Conservation (phyloP, 2,329 filamentous ascomycete species). For the Thelonectria rubi region DNA sequence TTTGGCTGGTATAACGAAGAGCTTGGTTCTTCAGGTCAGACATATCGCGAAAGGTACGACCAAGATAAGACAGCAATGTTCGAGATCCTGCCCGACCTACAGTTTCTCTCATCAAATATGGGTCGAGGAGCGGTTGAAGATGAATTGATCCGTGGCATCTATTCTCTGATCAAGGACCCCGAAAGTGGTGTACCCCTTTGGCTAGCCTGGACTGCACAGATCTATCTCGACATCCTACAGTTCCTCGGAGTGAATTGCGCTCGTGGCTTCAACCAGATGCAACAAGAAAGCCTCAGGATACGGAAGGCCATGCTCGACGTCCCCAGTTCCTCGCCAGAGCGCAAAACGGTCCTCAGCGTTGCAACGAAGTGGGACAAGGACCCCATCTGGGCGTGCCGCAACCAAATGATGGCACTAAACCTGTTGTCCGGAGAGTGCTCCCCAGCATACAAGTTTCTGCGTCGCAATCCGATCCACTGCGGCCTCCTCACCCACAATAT, state of each 20-base stretch:
- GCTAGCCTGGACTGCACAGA: conserved; percentile 29
- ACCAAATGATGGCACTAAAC: neutral
- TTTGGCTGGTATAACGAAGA: conserved; percentile 34
- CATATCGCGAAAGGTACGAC: conserved; percentile 17
- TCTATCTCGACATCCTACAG: conserved; percentile 35
- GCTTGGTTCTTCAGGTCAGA: neutral
- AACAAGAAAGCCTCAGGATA: conserved; percentile 27
- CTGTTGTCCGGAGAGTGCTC: neutral
- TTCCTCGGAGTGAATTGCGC: conserved; percentile 5
- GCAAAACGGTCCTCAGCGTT: conserved; percentile 13
- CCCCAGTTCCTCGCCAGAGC: neutral
- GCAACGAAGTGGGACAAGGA: conserved; percentile 28
- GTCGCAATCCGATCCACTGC: conserved; percentile 35
- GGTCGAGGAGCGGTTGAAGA: conserved; percentile 27
- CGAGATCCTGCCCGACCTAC: conserved; percentile 25
- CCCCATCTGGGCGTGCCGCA: conserved; percentile 17
- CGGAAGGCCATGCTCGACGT: conserved; percentile 29
- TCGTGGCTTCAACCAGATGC: conserved; percentile 10
- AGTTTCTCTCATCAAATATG: conserved; percentile 21
- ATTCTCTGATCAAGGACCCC: neutral
- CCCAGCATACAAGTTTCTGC: conserved; percentile 29
- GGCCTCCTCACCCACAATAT: conserved; percentile 34
- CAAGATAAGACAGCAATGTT: conserved; percentile 28
- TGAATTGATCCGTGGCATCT: conserved; percentile 31
- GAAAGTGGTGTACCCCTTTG: conserved; percentile 17